phyloP scores from a whole-genome alignment of 108 stramenopile species.

The Nitzschia inconspicua region DNA sequence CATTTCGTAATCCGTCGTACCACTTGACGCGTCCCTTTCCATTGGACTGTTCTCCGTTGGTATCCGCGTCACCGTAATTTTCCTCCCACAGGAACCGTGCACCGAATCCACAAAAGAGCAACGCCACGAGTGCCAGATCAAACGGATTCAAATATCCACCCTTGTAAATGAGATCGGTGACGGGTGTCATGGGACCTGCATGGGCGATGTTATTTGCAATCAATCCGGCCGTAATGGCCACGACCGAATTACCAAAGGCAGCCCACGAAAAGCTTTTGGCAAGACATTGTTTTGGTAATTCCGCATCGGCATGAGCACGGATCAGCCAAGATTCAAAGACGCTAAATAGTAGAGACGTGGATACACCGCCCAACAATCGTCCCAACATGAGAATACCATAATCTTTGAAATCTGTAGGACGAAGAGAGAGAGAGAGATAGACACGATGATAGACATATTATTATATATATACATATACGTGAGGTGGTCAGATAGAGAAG shows the following conservation, averaged over 20 bases:
- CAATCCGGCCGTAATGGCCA: constrained; percentile 94
- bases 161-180: constrained; percentile 37
- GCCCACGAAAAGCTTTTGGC: constrained; percentile 87
- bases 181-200: constrained; percentile 18
- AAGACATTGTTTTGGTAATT: constrained; percentile 54
- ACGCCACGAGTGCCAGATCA: constrained; percentile 81
- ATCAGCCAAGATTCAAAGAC: constrained; percentile 97
- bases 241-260: constrained; percentile 86
- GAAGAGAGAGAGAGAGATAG: too few relatives aligned
- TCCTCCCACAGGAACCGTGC: constrained; percentile 87
- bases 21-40: constrained; percentile 32
- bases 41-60: constrained; percentile 91
- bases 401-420: constrained; percentile 63
- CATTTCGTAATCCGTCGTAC: constrained; percentile 58
- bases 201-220: constrained; percentile 75
- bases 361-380: constrained; percentile 88
- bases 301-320: constrained; percentile 71
- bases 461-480: not conserved
- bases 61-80: constrained; percentile 81
- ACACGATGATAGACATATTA: too few relatives aligned
- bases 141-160: constrained; percentile 94
- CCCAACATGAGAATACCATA: constrained; percentile 87
- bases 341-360: constrained; percentile 85
- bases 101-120: constrained; percentile 70
- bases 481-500: not conserved